Conservation (phyloP, 164 flowering plant genomes). For the Aristolochia fimbriata region DNA sequence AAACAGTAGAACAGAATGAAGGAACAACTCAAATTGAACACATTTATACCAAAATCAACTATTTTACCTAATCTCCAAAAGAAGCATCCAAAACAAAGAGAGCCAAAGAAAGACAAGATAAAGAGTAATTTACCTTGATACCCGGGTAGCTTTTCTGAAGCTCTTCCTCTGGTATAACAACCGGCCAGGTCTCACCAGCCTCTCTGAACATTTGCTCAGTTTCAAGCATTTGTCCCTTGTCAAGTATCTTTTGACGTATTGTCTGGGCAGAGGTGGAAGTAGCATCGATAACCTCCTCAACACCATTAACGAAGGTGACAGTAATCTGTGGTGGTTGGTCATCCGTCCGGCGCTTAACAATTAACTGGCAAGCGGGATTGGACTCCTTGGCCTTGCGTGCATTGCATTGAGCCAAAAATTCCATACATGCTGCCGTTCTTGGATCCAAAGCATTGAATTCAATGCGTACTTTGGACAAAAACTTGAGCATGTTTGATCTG, state of each 20-base stretch:
- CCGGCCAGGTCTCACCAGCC: slow-evolving; percentile 89
- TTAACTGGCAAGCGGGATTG: slow-evolving; percentile 65
- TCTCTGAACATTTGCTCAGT: slow-evolving; percentile 93
- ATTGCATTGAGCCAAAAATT: slow-evolving; percentile 90
- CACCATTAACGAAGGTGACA: slow-evolving; percentile 85
- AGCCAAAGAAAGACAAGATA: too few species aligned
- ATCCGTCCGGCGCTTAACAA: slow-evolving; percentile 83
- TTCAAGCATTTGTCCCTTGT: slow-evolving; percentile 70
- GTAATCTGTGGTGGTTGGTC: slow-evolving; percentile 79
- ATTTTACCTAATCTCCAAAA: too few species aligned
- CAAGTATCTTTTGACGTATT: slow-evolving; percentile 58
- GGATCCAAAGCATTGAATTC: slow-evolving; percentile 89
- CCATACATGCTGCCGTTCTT: slow-evolving; percentile 73
- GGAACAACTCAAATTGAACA: too few species aligned
- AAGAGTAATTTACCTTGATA: slow-evolving; percentile 43
- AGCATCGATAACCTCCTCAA: slow-evolving; percentile 71
- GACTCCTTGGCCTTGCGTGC: slow-evolving; percentile 88
- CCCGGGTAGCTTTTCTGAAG: slow-evolving; percentile 42
- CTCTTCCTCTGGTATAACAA: slow-evolving; percentile 75
- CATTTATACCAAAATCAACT: too few species aligned
- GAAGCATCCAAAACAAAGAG: too few species aligned
- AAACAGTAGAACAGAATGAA: too few species aligned
- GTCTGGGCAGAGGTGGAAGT: slow-evolving; percentile 63
- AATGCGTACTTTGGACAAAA: slow-evolving; percentile 69
- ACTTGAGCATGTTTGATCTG: slow-evolving; percentile 62